phyloP scores from a whole-genome alignment of 495 filamentous ascomycete species.

The Aspergillus bertholletiae region DNA sequence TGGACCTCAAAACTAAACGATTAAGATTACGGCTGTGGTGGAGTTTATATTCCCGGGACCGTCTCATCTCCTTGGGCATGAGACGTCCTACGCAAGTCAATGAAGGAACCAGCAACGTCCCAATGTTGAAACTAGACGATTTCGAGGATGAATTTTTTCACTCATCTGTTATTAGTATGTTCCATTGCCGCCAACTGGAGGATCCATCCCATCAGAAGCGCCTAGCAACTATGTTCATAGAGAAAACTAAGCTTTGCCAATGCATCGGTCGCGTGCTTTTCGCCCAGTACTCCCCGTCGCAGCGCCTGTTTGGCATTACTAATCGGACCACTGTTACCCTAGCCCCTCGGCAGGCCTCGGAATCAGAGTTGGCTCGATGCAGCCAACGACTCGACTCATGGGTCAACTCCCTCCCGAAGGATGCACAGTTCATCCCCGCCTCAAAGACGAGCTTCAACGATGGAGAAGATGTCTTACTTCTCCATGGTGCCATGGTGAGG shows the following conservation, averaged over 20 bases:
- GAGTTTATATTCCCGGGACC: slow-evolving; percentile 87
- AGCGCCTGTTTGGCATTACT: slow-evolving; percentile 62
- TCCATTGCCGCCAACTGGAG: slow-evolving; percentile 38
- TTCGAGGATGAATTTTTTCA: slow-evolving; percentile 70
- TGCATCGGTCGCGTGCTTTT: slow-evolving; percentile 77
- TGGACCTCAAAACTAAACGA: slow-evolving; percentile 54
- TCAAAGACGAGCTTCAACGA: slow-evolving; percentile 31
- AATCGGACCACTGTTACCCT: slow-evolving; percentile 79
- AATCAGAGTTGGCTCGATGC: slow-evolving; percentile 61
- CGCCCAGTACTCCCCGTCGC: slow-evolving; percentile 68
- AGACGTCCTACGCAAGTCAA: slow-evolving; percentile 81
- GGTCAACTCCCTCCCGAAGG: slow-evolving; percentile 61
- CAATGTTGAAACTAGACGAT: slow-evolving; percentile 73
- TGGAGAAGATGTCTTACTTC: slow-evolving; percentile 54
- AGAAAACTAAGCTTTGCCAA: slow-evolving; percentile 79
- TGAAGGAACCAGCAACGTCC: slow-evolving; percentile 79
- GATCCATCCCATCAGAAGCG: slow-evolving; percentile 56
- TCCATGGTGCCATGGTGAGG: slow-evolving; percentile 74
- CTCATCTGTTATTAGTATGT: slow-evolving; percentile 33
- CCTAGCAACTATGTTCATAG: slow-evolving; percentile 80
- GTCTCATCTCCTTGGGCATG: slow-evolving; percentile 81
- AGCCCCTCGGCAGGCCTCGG: slow-evolving; percentile 71
- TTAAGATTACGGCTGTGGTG: slow-evolving; percentile 86
- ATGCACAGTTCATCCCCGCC: slow-evolving; percentile 38
- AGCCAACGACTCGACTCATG: slow-evolving; percentile 69